Evolutionary conservation across 108 stramenopile genomes (phyloP).

Genomic region (Pseudonitzschia pungens): DNA sequence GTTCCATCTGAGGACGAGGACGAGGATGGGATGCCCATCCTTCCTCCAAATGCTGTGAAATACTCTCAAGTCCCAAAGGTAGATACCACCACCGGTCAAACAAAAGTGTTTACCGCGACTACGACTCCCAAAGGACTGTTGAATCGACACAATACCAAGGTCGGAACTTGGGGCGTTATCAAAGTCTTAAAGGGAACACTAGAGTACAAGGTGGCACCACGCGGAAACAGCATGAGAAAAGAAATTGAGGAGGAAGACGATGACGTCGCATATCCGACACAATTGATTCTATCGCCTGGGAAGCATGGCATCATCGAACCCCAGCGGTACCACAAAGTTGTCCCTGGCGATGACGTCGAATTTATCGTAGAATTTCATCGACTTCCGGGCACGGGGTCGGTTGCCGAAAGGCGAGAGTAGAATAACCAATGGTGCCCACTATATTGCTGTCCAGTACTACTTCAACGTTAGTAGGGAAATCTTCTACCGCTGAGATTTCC

Average conservation of each 20-base stretch:
- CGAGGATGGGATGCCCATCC: slow-evolving; percentile 30
- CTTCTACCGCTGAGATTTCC: too few species aligned
- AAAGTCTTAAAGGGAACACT: slow-evolving; percentile 38
- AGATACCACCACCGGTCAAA: not conserved
- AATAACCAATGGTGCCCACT: too few species aligned
- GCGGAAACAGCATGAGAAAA: not conserved
- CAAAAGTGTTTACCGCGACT: slow-evolving; percentile 26
- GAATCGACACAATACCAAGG: slow-evolving; percentile 53
- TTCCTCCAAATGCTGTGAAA: slow-evolving; percentile 46
- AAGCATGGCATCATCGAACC: not conserved
- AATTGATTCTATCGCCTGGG: not conserved
- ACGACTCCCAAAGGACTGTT: slow-evolving; percentile 45
- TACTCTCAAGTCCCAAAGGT: slow-evolving; percentile 46
- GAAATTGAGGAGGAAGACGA: not conserved
- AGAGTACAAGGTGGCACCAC: slow-evolving; percentile 31
- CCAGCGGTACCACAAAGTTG: slow-evolving; percentile 36
- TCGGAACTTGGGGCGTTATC: slow-evolving; percentile 63
- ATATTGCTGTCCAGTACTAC: too few species aligned
- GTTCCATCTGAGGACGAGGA: not conserved
- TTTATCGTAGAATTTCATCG: slow-evolving; percentile 59
- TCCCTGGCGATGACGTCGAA: slow-evolving; percentile 46
- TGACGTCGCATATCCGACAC: not conserved
- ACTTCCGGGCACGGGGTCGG: slow-evolving; percentile 48
- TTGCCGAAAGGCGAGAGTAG: slow-evolving; percentile 47
- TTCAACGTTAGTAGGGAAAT: too few species aligned